Percentiles rank a stretch among this genome's conserved stretches.
Evolutionary conservation across 2,329 filamentous ascomycete genomes (phyloP).

Genomic region (Geosmithia flava): DNA sequence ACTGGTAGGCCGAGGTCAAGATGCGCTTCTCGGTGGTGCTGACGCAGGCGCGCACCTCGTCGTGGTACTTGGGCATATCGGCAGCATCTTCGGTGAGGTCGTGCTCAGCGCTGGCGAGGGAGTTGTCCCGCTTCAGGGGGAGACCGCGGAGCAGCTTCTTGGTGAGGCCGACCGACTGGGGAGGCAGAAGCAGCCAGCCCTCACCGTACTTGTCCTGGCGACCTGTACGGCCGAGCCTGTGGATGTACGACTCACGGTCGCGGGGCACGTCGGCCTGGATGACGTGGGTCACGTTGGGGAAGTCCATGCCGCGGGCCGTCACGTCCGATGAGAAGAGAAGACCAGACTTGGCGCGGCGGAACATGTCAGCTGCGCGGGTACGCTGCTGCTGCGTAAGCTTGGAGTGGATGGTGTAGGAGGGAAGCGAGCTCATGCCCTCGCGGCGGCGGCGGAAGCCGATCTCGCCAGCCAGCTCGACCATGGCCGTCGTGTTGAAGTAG

Average conservation of each 20-base stretch:
- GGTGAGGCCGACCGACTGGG: slow-evolving; percentile 35
- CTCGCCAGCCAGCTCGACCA: slow-evolving; percentile 52
- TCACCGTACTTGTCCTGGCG: slow-evolving; percentile 63
- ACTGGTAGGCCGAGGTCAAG: slow-evolving; percentile 35
- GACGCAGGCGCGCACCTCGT: slow-evolving; percentile 28
- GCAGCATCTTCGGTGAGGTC: slow-evolving; percentile 35
- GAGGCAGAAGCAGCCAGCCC: slow-evolving; percentile 53
- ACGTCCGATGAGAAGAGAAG: slow-evolving; percentile 71
- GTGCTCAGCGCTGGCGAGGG: slow-evolving; percentile 37
- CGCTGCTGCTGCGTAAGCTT: slow-evolving; percentile 59
- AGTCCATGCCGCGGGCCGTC: slow-evolving; percentile 73
- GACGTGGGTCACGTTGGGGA: slow-evolving; percentile 68
- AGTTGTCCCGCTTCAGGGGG: slow-evolving; percentile 43
- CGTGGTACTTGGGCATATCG: slow-evolving; percentile 31
- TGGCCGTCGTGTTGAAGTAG: slow-evolving; percentile 72
- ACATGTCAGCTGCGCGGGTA: slow-evolving; percentile 57
- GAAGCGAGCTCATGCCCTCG: slow-evolving; percentile 22
- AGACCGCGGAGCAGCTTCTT: slow-evolving; percentile 42
- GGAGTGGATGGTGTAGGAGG: slow-evolving; percentile 59
- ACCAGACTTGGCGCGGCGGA: slow-evolving; percentile 50
- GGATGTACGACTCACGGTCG: slow-evolving; percentile 61
- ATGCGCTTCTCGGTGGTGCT: slow-evolving; percentile 19
- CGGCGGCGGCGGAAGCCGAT: slow-evolving; percentile 29
- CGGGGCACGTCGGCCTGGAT: slow-evolving; percentile 57
- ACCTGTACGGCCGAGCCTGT: slow-evolving; percentile 64